Conservation (phyloP, 805 yeast genomes). For the Metschnikowia drakensbergensis region DNA sequence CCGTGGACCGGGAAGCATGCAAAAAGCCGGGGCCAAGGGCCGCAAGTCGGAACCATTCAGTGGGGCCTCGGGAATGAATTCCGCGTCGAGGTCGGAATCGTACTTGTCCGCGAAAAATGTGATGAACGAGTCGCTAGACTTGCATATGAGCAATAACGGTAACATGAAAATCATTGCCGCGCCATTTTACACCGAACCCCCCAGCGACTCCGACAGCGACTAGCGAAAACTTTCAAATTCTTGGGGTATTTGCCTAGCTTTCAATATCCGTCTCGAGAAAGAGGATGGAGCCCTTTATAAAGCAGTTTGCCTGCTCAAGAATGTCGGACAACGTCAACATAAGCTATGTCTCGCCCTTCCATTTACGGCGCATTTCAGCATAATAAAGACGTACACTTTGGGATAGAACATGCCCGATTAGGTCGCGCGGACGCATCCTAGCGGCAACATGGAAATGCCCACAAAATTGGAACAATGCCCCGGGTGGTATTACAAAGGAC, state of each 20-base stretch:
- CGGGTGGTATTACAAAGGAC: too few relatives aligned
- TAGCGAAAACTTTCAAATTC: background rate
- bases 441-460: background rate
- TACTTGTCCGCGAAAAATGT: constrained; percentile 12
- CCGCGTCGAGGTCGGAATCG: constrained; percentile 8
- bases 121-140: constrained; percentile 10
- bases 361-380: constrained; percentile 1
- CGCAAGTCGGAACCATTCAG: constrained; percentile 4
- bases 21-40: constrained; percentile 6
- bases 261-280: too few relatives aligned
- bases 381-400: constrained; percentile 4
- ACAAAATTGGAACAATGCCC: background rate
- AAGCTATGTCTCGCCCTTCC: background rate
- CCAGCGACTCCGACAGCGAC: constrained; percentile 26
- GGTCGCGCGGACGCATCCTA: constrained; percentile 3
- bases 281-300: too few relatives aligned
- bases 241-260: too few relatives aligned
- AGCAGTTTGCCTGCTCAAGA: too few relatives aligned
- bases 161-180: constrained; percentile 32
- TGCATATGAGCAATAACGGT: constrained; percentile 11
- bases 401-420: constrained; percentile 4
- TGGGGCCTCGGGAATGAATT: constrained; percentile 5
- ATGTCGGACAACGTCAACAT: background rate
- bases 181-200: constrained; percentile 38
- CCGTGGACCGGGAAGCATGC: constrained; percentile 15